Evolutionary conservation across 139 green algal genomes (phyloP), one percentile per base, ranked within the genome.

Genomic region (Prasinococcaceae sp.): DNA sequence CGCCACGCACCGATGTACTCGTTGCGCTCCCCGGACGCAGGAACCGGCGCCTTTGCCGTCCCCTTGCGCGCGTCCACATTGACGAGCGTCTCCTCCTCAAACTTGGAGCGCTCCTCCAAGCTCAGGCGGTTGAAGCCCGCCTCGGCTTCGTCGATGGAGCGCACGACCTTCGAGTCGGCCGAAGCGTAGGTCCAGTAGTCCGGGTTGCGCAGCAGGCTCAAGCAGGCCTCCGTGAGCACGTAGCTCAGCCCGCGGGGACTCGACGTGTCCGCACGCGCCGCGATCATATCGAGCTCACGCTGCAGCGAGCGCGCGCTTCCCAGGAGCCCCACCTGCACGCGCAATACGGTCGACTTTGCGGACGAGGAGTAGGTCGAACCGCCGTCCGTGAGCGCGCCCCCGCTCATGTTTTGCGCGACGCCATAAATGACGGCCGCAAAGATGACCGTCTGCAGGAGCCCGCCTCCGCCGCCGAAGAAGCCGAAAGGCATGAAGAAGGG

Each of bases 1-100:
- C n/a, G n/a, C n/a, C n/a, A n/a, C n/a, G n/a, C n/a, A n/a, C n/a
- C 84, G 30, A 94, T 83, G 35, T 88, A 68, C 66, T 94, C 84
- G 29, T 78, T 62, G 20, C 49, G 1, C 29, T 6, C 22, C 17
- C 36, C 51, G 10, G 24, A 4, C 49, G 9, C 17, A 8, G 22
- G 4, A 8, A 27, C 22, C 14, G n/a, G 46, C 22, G 8, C 29
- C 22, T 10, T 38, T 38, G 40, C 40, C 10, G 12, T 9, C n/a
- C 10, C 40, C 10, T n/a, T n/a, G 40, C 40, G 40, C 9, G 8
- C 81, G 25, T 71, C 78, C 22, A 96, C 76, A 52, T 97, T 97
- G 22, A 79, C 68, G 1, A 85, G 64, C 0, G 89, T 97, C 73
- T 97, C 89, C 59, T 85, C 70, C 61, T 85, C 65, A 62, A 97